phyloP scores from a whole-genome alignment of 2,329 filamentous ascomycete genomes.

The Zymoseptoria ardabiliae region DNA sequence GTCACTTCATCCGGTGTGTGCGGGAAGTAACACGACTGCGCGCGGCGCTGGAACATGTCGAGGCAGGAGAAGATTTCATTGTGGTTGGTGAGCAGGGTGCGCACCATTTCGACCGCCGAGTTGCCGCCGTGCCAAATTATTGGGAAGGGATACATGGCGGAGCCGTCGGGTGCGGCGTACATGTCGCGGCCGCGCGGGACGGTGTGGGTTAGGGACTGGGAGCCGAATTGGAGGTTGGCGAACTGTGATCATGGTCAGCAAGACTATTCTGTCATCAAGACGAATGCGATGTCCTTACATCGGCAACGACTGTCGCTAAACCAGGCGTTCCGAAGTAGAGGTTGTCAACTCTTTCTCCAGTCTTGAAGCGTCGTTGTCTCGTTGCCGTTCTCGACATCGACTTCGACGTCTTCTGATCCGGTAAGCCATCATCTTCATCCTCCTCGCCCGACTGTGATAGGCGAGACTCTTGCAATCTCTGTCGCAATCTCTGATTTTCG shows the following conservation, averaged over 20 bases:
- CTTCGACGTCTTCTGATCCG: slow-evolving; percentile 20
- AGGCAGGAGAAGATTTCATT: slow-evolving; percentile 36
- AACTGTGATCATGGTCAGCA: slow-evolving; percentile 28
- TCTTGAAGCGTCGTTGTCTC: slow-evolving; percentile 31
- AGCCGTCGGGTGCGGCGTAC: slow-evolving; percentile 30
- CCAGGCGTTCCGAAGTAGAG: slow-evolving; percentile 46
- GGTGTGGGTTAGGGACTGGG: slow-evolving; percentile 38
- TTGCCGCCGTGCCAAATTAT: slow-evolving; percentile 31
- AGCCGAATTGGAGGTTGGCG: slow-evolving; percentile 34
- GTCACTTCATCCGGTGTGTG: slow-evolving; percentile 40
- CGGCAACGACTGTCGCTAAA: slow-evolving; percentile 40
- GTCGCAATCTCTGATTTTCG: slow-evolving; percentile 40
- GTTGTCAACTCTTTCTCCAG: slow-evolving; percentile 37
- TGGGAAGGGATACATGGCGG: slow-evolving; percentile 38
- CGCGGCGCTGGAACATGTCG: slow-evolving; percentile 36
- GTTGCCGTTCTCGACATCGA: slow-evolving; percentile 17
- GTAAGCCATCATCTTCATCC: slow-evolving; percentile 29
- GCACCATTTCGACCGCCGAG: slow-evolving; percentile 18
- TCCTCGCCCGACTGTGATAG: slow-evolving; percentile 31
- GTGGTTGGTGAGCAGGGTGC: slow-evolving; percentile 33
- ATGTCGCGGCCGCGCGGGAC: slow-evolving; percentile 34
- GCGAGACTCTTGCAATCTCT: slow-evolving; percentile 31
- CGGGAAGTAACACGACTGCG: slow-evolving; percentile 39
- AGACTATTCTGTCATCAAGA: slow-evolving; percentile 2
- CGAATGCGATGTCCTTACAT: slow-evolving; percentile 29